phyloP scores from a whole-genome alignment of 1,284 basidiomycete genomes.

The Chalciporus sp. region DNA sequence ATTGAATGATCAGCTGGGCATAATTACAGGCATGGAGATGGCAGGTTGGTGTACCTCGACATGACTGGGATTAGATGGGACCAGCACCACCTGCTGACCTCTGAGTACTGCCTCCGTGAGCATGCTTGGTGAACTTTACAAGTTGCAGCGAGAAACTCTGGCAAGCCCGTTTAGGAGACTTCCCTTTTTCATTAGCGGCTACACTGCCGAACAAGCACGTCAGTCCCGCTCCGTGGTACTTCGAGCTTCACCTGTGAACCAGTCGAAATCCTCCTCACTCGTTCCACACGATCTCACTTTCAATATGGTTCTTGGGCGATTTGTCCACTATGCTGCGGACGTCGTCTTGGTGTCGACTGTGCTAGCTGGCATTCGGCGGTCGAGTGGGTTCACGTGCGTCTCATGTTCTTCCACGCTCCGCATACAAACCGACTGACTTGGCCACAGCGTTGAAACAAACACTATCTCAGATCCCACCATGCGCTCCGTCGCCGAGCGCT shows the following conservation, averaged over 20 bases:
- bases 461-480: constrained; percentile 75
- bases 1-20: not conserved
- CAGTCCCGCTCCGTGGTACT: not conserved
- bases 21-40: not conserved
- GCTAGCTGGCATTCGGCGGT: constrained; percentile 88
- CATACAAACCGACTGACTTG: constrained; percentile 4
- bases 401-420: constrained; percentile 2
- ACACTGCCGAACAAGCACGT: constrained; percentile 1
- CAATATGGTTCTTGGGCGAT: constrained; percentile 75
- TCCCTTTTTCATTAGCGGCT: constrained; percentile 20
- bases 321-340: constrained; percentile 86
- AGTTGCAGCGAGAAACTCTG: no score
- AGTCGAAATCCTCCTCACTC: constrained; percentile 1
- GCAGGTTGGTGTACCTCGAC: constrained; percentile 49
- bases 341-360: constrained; percentile 87
- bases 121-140: constrained; percentile 21
- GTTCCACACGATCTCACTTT: constrained; percentile 1
- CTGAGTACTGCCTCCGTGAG: constrained; percentile 47
- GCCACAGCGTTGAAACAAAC: constrained; percentile 64
- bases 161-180: constrained; percentile 13
- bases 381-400: constrained; percentile 87
- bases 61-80: constrained; percentile 74
- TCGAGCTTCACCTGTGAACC: not conserved
- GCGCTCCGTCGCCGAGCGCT: constrained; percentile 77
- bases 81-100: constrained; percentile 64